Evolutionary conservation across 257 asterid genomes (phyloP), one percentile per base, ranked within the genome.

Genomic region (Jacaranda mimosifolia): DNA sequence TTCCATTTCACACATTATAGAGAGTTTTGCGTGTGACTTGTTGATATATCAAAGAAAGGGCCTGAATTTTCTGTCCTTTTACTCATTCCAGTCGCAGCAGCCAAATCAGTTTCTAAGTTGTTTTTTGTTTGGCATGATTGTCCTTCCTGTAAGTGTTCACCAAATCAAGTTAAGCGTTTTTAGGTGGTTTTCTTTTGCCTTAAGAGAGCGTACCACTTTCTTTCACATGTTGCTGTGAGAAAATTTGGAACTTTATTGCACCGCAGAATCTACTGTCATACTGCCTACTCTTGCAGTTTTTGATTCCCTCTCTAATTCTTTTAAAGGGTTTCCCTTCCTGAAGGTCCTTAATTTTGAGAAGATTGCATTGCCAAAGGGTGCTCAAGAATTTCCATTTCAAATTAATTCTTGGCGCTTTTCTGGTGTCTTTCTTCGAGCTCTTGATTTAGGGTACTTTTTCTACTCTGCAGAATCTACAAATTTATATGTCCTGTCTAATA

Each of bases 61-160:
- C 62, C 57, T 78, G 73, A 73, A 74, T 72, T 73, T 59, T 68
- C 89, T 72, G 68, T 74, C 65, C 63, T 80, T 80, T 36, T 72
- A 73, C 75, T 83, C 84, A 78, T 82, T 73, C 77, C 82, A 52
- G 6, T 58, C 66, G 66, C 83, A 82, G 81, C 77, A 72, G 39
- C 84, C 73, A 65, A 70, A 76, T 76, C 76, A 68, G 84, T 68
- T 78, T 79, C 39, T 63, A 78, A 77, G 69, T 46, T 77, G 79
- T 70, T 57, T 59, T 53, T 82, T 60, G 62, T 76, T 86, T 84
- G 83, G 80, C 85, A 70, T 85, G 76, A 80, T 87, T 87, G 86
- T 67, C 70, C 81, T 78, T 81, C 42, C 52, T 39, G 46, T 39
- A 9, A 49, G 38, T 80, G 52, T 70, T 78, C 52, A 74, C 77